These are phyloP conservation scores for Fusarium paranaense DNA, from an alignment of 2,329 filamentous ascomycete species.

Conservation along the genomic window DNA sequence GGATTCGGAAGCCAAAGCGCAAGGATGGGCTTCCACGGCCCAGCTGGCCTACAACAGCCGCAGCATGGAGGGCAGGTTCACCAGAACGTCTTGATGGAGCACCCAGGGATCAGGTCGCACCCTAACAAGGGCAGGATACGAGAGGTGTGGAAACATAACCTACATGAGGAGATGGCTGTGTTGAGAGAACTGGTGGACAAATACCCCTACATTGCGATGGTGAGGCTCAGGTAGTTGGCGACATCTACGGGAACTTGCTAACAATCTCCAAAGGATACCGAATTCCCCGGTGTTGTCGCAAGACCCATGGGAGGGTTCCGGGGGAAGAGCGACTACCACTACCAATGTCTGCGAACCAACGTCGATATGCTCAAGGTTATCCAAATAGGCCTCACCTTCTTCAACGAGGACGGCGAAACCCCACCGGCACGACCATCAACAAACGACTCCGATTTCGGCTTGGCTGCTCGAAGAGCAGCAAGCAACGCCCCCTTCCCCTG, in stretches of 20 bases:
- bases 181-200: constrained; percentile 86
- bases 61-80: constrained; percentile 61
- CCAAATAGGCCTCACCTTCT: constrained; percentile 93
- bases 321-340: constrained; percentile 97
- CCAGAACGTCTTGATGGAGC: constrained; percentile 56
- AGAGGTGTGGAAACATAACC: constrained; percentile 94
- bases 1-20: constrained; percentile 89
- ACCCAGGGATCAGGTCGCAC: constrained; percentile 56
- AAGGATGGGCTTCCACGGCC: constrained; percentile 82
- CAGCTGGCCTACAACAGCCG: constrained; percentile 67
- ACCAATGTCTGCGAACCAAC: constrained; percentile 96
- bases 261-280: constrained; percentile 78
- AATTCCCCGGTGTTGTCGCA: constrained; percentile 97
- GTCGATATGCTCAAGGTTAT: constrained; percentile 98
- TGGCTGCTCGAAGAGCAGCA: constrained; percentile 54
- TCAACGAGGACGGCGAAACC: constrained; percentile 89
- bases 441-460: constrained; percentile 54
- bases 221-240: constrained; percentile 58
- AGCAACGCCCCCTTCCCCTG: constrained; percentile 74
- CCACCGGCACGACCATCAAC: constrained; percentile 76
- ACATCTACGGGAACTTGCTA: constrained; percentile 15
- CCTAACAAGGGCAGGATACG: constrained; percentile 87
- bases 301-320: constrained; percentile 94
- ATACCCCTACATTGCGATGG: constrained; percentile 98
- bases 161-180: constrained; percentile 89